These are phyloP conservation scores for Exophiala sp. DNA, from an alignment of 2,329 filamentous ascomycete genomes.

Conservation along the genomic window DNA sequence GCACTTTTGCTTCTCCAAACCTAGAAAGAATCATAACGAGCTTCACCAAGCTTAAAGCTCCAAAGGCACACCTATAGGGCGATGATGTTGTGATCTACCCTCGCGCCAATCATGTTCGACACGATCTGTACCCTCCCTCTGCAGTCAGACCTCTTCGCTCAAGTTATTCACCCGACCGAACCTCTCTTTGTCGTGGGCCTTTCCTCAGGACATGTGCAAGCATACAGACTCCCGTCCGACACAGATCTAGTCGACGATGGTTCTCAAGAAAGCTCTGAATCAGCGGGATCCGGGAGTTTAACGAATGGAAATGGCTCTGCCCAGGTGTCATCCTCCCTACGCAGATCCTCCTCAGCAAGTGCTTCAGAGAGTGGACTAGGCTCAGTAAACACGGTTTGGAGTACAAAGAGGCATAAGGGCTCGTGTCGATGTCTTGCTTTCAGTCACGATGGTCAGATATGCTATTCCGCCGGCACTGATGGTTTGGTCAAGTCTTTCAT, in stretches of 20 bases:
- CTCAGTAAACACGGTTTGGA: slow-evolving; percentile 79
- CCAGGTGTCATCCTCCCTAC: slow-evolving; percentile 20
- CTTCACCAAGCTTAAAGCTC: no score
- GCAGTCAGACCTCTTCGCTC: slow-evolving; percentile 79
- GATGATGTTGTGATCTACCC: background rate
- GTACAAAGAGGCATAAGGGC: slow-evolving; percentile 85
- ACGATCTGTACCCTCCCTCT: slow-evolving; percentile 88
- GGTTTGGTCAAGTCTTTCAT: slow-evolving; percentile 61
- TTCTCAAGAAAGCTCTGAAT: slow-evolving; percentile 11
- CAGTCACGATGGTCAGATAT: slow-evolving; percentile 69
- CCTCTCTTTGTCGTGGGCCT: slow-evolving; percentile 80
- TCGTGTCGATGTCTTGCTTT: slow-evolving; percentile 83
- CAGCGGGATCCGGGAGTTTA: slow-evolving; percentile 5
- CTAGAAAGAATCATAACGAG: no score
- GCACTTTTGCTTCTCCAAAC: no score
- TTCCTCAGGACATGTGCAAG: slow-evolving; percentile 55
- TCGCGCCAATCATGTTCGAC: slow-evolving; percentile 56
- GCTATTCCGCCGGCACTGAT: slow-evolving; percentile 60
- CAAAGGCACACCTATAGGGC: background rate
- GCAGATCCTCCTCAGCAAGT: slow-evolving; percentile 33
- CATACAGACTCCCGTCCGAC: slow-evolving; percentile 57
- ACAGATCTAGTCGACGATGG: slow-evolving; percentile 39
- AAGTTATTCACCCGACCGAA: slow-evolving; percentile 78
- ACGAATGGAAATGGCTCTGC: slow-evolving; percentile 15
- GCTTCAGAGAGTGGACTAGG: slow-evolving; percentile 61